A percentile compares a stretch with the other conserved stretches of the same genome.
phyloP scores from a whole-genome alignment of 805 yeast species.

The Barnettozyma sucrosica region DNA sequence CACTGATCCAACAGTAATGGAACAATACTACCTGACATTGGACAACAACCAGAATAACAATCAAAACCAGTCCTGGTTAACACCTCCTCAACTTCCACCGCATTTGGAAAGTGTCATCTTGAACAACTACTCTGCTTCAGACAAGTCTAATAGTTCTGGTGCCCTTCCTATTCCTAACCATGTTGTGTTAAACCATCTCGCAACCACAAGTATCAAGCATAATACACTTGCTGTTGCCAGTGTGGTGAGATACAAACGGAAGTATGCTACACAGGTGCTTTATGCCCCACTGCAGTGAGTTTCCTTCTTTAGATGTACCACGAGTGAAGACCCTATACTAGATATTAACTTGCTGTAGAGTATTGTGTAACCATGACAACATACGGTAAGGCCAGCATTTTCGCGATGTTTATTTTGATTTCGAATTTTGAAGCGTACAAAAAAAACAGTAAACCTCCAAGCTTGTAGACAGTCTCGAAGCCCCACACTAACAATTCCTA shows the following conservation, averaged over 20 bases:
- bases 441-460: neutral
- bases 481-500: neutral
- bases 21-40: conserved; percentile 71
- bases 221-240: conserved; percentile 91
- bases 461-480: neutral
- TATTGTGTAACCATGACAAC: neutral
- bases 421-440: neutral
- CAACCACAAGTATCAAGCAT: conserved; percentile 93
- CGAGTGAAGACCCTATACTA: neutral
- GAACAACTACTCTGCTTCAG: conserved; percentile 58
- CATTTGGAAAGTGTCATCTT: conserved; percentile 91
- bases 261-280: conserved; percentile 85
- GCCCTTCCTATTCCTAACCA: conserved; percentile 93
- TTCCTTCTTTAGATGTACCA: neutral
- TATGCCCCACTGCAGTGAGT: conserved; percentile 72
- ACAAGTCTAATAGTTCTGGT: conserved; percentile 76
- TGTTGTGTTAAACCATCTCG: conserved; percentile 87
- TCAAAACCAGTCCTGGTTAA: conserved; percentile 56
- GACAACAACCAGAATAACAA: conserved; percentile 60
- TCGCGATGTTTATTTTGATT: conserved; percentile 8
- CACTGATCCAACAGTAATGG: conserved; percentile 83
- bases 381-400: neutral
- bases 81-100: conserved; percentile 96
- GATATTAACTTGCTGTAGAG: neutral
- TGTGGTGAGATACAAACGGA: conserved; percentile 80